Conservation (phyloP, 2,329 filamentous ascomycete species). For the Ophiostoma ulmi region DNA sequence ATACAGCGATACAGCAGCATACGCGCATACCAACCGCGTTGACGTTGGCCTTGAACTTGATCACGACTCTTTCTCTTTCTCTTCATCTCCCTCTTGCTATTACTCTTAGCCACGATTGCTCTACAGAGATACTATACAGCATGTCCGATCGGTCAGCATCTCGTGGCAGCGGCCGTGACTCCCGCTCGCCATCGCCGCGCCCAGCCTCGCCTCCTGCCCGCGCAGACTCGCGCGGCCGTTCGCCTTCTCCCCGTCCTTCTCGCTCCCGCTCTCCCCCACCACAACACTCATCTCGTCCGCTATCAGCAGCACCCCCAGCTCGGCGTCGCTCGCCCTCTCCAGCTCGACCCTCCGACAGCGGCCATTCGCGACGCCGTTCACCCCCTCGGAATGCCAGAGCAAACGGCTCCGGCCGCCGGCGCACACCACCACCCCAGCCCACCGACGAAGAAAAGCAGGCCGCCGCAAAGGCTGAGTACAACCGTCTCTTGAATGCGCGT, state of each 20-base stretch:
- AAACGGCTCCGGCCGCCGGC: constrained; percentile 30
- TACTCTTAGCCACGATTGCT: neutral
- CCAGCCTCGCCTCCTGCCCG: constrained; percentile 15
- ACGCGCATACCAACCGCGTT: neutral
- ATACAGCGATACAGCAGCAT: neutral
- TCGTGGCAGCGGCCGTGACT: constrained; percentile 1
- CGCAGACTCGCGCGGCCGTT: constrained; percentile 11
- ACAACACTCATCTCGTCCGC: neutral
- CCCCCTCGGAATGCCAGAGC: neutral
- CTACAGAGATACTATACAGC: neutral
- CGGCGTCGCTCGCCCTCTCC: constrained; percentile 14
- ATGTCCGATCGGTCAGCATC: constrained; percentile 8
- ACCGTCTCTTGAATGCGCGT: constrained; percentile 85
- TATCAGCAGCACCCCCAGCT: neutral
- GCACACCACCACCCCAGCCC: constrained; percentile 36
- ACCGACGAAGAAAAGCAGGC: constrained; percentile 82
- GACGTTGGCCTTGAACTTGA: neutral
- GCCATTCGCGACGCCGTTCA: constrained; percentile 18
- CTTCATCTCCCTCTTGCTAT: neutral
- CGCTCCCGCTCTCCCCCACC: constrained; percentile 1
- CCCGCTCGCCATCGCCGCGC: constrained; percentile 1
- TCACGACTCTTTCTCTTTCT: neutral
- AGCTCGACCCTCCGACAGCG: neutral
- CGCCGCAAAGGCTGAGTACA: constrained; percentile 84
- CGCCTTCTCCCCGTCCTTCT: constrained; percentile 3